Evolutionary conservation across 2,329 filamentous ascomycete genomes (phyloP).

Genomic region (Cadophora gregata): DNA sequence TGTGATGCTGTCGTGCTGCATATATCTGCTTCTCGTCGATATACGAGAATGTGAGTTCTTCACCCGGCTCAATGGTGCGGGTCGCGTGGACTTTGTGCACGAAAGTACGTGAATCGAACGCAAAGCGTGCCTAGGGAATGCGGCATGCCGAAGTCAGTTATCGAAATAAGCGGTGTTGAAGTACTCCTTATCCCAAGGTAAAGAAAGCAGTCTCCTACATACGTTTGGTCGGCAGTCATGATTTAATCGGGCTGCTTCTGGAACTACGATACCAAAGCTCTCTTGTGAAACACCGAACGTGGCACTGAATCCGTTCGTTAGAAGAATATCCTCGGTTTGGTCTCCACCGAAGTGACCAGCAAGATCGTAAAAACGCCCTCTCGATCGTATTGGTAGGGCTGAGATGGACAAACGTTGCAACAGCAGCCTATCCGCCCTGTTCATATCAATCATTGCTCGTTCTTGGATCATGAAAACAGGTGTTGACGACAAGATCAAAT

Average conservation of each 20-base stretch:
- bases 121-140: constrained; percentile 14
- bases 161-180: neutral
- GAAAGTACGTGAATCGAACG: constrained; percentile 24
- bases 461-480: constrained; percentile 26
- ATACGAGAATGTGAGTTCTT: constrained; percentile 32
- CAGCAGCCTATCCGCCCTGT: neutral
- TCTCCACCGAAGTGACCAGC: constrained; percentile 27
- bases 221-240: constrained; percentile 31
- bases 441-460: constrained; percentile 3
- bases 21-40: constrained; percentile 25
- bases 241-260: constrained; percentile 30
- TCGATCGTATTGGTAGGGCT: neutral
- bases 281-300: constrained; percentile 15
- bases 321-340: constrained; percentile 23
- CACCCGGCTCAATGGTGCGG: constrained; percentile 25
- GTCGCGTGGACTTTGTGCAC: constrained; percentile 27
- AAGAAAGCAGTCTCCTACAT: neutral
- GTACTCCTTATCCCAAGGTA: too few species aligned
- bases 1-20: constrained; percentile 9
- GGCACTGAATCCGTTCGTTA: constrained; percentile 27
- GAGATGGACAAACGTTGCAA: constrained; percentile 1
- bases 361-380: constrained; percentile 10
- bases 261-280: constrained; percentile 25
- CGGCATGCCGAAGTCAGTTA: neutral
- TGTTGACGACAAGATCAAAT: constrained; percentile 21